These are phyloP conservation scores for Actinomortierella wolfii DNA, from an alignment of 371 early-diverging fungal species.

Conservation along the genomic window DNA sequence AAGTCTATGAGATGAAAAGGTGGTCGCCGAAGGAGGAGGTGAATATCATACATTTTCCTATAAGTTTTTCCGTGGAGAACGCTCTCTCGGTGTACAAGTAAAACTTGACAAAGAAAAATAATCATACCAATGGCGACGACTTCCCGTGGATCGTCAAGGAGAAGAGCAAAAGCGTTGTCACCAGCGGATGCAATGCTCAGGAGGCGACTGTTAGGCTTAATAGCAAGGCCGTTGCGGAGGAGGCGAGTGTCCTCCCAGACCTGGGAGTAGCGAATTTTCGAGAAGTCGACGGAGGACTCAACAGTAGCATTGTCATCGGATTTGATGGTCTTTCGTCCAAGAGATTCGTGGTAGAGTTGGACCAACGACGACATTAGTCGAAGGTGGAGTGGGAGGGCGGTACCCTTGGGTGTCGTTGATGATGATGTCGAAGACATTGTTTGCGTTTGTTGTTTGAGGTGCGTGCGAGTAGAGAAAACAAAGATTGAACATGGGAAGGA, in stretches of 20 bases:
- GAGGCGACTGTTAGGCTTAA: slow-evolving; percentile 44
- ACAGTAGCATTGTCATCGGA: slow-evolving; percentile 30
- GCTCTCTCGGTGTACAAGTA: no score
- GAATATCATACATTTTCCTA: background rate
- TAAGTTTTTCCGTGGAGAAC: no score
- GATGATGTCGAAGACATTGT: slow-evolving; percentile 7
- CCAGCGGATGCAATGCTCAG: slow-evolving; percentile 47
- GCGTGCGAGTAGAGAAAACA: background rate
- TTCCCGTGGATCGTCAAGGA: slow-evolving; percentile 38
- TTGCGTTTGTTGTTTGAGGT: slow-evolving; percentile 4
- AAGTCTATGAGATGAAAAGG: slow-evolving; percentile 18
- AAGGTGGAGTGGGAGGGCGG: slow-evolving; percentile 38
- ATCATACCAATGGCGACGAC: slow-evolving; percentile 43
- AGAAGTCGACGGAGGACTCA: slow-evolving; percentile 42
- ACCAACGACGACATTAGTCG: slow-evolving; percentile 29
- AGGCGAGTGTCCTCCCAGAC: slow-evolving; percentile 48
- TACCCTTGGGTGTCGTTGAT: background rate
- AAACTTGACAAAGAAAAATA: background rate
- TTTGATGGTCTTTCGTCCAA: slow-evolving; percentile 40
- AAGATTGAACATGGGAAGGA: no score
- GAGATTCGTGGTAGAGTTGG: slow-evolving; percentile 33
- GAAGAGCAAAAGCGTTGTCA: slow-evolving; percentile 41
- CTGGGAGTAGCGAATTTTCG: slow-evolving; percentile 46
- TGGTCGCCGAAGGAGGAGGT: background rate
- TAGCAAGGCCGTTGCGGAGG: slow-evolving; percentile 37